Evolutionary conservation across 495 filamentous ascomycete genomes (phyloP), one percentile per base, ranked within the genome.

Genomic region (Aspergillus conjunctus): DNA sequence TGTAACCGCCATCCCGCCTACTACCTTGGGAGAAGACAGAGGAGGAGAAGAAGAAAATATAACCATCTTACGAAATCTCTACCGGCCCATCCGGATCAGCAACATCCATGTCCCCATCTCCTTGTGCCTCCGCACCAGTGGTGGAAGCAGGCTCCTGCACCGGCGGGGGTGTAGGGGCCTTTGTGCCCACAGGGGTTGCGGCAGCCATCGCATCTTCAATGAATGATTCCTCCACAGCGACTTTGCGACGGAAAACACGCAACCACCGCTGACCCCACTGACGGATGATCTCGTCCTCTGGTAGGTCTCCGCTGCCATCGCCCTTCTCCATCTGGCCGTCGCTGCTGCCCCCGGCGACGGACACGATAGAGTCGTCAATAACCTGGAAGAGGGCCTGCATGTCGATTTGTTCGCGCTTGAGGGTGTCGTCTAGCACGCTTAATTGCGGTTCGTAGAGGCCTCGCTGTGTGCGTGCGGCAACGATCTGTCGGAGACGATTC

Each of bases 201-300:
- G 67, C 58, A 18, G 66, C 62, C 65, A 82, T 63, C 37, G 74
- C 73, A 57, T 79, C 80, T 33, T 63, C 60, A 41, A 82, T 77
- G 62, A 77, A 82, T 1, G 85, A 77, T 76, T 97, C 92, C 74
- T 97, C 92, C 49, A 98, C 91, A 17, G 86, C 89, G 60, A 84
- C 83, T 75, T 91, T 90, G 20, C 94, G 77, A 59, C 87, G 79
- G 69, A 96, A 97, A 2, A 93, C 93, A 44, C 88, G 82, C 48
- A 92, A 74, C 94, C 94, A 98, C 17, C 91, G 79, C 69, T 84
- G 82, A 4, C 88, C 93, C 94, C 93, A 97, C 58, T 83, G 83
- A 61, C 85, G 83, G 48, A 97, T 80, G 58, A 92, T 78, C 56
- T 80, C 83, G 64, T 90, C 83, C 21, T 81, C 81, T 26, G 73